Conservation (phyloP, 2,329 filamentous ascomycete genomes). For the Aspergillus sp. region DNA sequence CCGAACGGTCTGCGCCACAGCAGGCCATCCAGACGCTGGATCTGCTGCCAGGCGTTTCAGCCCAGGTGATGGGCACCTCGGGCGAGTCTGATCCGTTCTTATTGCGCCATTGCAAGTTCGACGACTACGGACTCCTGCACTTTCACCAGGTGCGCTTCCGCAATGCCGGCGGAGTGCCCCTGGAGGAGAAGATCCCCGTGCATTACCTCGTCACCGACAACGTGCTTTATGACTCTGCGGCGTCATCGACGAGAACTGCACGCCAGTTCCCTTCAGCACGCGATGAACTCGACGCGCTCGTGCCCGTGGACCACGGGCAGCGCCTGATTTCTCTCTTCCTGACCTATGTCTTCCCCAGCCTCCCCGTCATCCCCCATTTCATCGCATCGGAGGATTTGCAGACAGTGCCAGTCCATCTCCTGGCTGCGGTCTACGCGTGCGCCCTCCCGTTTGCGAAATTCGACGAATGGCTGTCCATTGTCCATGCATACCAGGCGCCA, state of each 20-base stretch:
- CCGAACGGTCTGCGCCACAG: slow-evolving; percentile 17
- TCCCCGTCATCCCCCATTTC: slow-evolving; percentile 19
- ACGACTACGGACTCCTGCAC: slow-evolving; percentile 35
- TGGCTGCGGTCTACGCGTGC: slow-evolving; percentile 35
- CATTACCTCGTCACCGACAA: slow-evolving; percentile 30
- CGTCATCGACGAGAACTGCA: neutral
- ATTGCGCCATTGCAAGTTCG: slow-evolving; percentile 37
- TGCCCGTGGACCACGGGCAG: slow-evolving; percentile 25
- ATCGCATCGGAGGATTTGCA: slow-evolving; percentile 21
- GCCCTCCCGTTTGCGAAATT: slow-evolving; percentile 33
- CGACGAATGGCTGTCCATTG: slow-evolving; percentile 31
- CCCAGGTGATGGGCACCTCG: slow-evolving; percentile 32
- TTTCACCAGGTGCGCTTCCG: slow-evolving; percentile 39
- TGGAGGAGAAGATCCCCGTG: slow-evolving; percentile 34
- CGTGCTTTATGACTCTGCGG: slow-evolving; percentile 6
- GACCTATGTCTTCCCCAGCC: slow-evolving; percentile 30
- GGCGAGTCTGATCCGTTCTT: slow-evolving; percentile 39
- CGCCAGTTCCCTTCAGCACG: slow-evolving; percentile 11
- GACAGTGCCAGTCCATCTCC: slow-evolving; percentile 27
- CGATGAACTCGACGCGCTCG: slow-evolving; percentile 22
- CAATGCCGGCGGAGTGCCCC: slow-evolving; percentile 40
- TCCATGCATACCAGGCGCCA: slow-evolving; percentile 27
- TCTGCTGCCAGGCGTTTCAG: slow-evolving; percentile 26
- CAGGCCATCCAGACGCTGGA: slow-evolving; percentile 27
- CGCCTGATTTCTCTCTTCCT: slow-evolving; percentile 28